Evolutionary conservation across 805 yeast genomes (phyloP).

Genomic region (Scheffersomyces ergatensis): DNA sequence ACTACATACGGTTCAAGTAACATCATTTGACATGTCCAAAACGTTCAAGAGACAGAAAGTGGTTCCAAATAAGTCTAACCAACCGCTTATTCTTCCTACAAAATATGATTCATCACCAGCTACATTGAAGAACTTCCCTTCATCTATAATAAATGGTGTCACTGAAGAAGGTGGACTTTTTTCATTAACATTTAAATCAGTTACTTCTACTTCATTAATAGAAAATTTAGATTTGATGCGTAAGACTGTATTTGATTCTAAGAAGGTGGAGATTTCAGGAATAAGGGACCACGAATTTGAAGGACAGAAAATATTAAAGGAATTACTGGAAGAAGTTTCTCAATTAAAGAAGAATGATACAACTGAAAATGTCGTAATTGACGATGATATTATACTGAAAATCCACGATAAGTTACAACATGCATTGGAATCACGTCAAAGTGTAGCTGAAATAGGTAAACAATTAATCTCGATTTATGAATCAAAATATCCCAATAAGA

Average conservation of each 20-base stretch:
- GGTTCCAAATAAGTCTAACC: slow-evolving; percentile 1
- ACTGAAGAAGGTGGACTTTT: slow-evolving; percentile 41
- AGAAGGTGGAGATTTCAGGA: slow-evolving; percentile 9
- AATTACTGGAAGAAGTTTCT: slow-evolving; percentile 6
- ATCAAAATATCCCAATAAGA: slow-evolving; percentile 11
- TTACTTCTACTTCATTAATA: slow-evolving; percentile 32
- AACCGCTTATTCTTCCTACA: slow-evolving; percentile 6
- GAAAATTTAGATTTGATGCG: slow-evolving; percentile 35
- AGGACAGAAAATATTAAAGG: slow-evolving; percentile 11
- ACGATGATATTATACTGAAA: neutral
- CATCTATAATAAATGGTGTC: slow-evolving; percentile 38
- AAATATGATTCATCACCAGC: slow-evolving; percentile 11
- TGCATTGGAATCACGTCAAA: slow-evolving; percentile 12
- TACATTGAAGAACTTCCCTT: slow-evolving; percentile 14
- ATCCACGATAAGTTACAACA: slow-evolving; percentile 10
- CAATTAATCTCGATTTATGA: slow-evolving; percentile 14
- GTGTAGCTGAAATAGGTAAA: slow-evolving; percentile 12
- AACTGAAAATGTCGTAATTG: neutral
- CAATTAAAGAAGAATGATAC: neutral
- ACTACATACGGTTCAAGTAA: too few species aligned
- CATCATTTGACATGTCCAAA: neutral
- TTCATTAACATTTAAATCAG: slow-evolving; percentile 40
- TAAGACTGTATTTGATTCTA: slow-evolving; percentile 17
- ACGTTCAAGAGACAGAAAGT: slow-evolving; percentile 3
- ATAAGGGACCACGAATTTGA: slow-evolving; percentile 10